Evolutionary conservation across 257 asterid genomes (phyloP).

Genomic region (Solanum pinnatisectum): DNA sequence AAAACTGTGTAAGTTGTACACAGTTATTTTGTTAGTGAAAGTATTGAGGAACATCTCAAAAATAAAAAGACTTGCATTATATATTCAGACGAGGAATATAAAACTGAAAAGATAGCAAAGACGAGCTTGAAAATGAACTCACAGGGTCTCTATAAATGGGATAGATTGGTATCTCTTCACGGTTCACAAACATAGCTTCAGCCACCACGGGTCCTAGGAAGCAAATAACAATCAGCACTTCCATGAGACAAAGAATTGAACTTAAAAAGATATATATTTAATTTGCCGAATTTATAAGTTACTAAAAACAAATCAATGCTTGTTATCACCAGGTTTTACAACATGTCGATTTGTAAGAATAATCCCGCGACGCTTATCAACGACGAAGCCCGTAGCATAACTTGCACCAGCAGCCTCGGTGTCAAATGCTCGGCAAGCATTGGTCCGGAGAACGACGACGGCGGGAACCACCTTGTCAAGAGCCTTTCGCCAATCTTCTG

Average conservation of each 20-base stretch:
- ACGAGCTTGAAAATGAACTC: conserved; percentile 20
- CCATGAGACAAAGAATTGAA: neutral
- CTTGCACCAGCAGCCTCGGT: conserved; percentile 93
- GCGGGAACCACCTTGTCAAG: conserved; percentile 88
- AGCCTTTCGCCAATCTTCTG: conserved; percentile 90
- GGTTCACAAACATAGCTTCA: conserved; percentile 92
- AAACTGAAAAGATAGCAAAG: neutral
- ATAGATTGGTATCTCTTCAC: conserved; percentile 84
- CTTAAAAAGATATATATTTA: neutral
- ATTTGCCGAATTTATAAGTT: neutral
- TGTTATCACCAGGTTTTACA: conserved; percentile 68
- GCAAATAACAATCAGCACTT: neutral
- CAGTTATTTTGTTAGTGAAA: neutral
- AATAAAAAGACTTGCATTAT: neutral
- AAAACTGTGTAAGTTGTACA: neutral
- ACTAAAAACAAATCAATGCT: neutral
- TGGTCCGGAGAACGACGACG: conserved; percentile 92
- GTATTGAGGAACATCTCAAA: neutral
- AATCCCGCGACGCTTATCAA: conserved; percentile 86
- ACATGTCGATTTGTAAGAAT: conserved; percentile 94
- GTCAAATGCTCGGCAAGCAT: conserved; percentile 88
- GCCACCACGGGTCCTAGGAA: conserved; percentile 91
- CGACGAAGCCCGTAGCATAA: conserved; percentile 87
- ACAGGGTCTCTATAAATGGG: conserved; percentile 97
- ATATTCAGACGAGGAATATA: neutral